These are phyloP conservation scores for Pseudophaeomoniella oleicola DNA, from an alignment of 2,329 filamentous ascomycete species.

Conservation along the genomic window DNA sequence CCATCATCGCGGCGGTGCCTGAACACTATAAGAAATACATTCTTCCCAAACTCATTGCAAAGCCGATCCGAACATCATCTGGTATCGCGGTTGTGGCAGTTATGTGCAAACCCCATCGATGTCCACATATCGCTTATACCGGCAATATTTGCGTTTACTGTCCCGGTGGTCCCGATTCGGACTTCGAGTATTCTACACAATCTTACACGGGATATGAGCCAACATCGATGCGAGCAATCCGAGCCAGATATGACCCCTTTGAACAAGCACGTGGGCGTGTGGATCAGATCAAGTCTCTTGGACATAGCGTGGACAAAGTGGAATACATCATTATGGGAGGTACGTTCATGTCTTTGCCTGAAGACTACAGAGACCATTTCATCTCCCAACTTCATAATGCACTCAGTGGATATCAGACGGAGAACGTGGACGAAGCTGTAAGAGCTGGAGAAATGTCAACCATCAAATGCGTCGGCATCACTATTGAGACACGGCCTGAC, in stretches of 20 bases:
- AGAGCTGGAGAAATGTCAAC: constrained; percentile 91
- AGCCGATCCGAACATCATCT: constrained; percentile 89
- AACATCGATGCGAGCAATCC: constrained; percentile 95
- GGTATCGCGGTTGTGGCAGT: constrained; percentile 97
- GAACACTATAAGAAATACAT: constrained; percentile 99
- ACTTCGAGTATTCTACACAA: constrained; percentile 98
- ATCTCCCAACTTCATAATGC: constrained; percentile 95
- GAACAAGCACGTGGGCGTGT: constrained; percentile 92
- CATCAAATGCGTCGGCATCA: constrained; percentile 95
- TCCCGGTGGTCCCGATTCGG: constrained; percentile 89
- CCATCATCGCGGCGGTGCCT: constrained; percentile 96
- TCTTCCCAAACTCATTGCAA: constrained; percentile 85
- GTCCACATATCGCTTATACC: constrained; percentile 94
- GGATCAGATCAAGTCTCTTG: constrained; percentile 88
- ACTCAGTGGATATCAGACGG: constrained; percentile 86
- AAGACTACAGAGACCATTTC: constrained; percentile 81
- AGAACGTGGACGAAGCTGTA: constrained; percentile 89
- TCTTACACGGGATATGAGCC: constrained; percentile 98
- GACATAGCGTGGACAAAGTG: constrained; percentile 96
- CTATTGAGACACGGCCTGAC: constrained; percentile 91
- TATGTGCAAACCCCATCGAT: constrained; percentile 98
- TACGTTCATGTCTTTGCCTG: constrained; percentile 92
- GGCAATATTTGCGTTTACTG: constrained; percentile 99
- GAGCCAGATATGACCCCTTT: constrained; percentile 92
- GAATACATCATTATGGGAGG: constrained; percentile 99